phyloP scores from a whole-genome alignment of 495 filamentous ascomycete species.

The Cenococcum geophilum region DNA sequence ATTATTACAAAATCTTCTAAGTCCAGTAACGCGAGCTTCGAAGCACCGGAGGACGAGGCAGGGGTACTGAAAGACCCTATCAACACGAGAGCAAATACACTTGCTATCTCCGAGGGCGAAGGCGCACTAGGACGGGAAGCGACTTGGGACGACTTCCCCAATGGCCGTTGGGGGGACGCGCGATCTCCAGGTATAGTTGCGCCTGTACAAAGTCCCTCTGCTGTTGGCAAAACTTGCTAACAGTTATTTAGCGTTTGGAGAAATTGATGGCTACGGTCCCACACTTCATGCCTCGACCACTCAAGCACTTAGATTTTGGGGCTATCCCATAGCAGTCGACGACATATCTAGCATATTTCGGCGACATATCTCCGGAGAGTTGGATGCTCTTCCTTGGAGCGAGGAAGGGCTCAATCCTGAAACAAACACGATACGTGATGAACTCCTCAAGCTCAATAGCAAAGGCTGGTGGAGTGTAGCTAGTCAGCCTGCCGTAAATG shows the following conservation, averaged over 20 bases:
- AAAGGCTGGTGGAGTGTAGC: constrained; percentile 96
- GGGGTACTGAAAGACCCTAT: constrained; percentile 53
- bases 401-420: constrained; percentile 84
- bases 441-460: constrained; percentile 67
- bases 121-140: constrained; percentile 89
- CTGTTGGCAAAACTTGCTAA: neutral
- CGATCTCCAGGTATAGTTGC: constrained; percentile 34
- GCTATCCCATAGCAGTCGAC: constrained; percentile 55
- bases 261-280: constrained; percentile 93
- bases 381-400: constrained; percentile 82
- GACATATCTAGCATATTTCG: constrained; percentile 78
- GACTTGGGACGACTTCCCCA: constrained; percentile 98
- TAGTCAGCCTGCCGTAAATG: constrained; percentile 92
- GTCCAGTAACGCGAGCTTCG: constrained; percentile 51
- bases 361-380: constrained; percentile 66
- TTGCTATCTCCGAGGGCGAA: constrained; percentile 88
- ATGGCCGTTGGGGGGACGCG: constrained; percentile 94
- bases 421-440: constrained; percentile 66
- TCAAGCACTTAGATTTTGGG: constrained; percentile 78
- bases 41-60: constrained; percentile 61
- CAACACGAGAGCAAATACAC: constrained; percentile 67
- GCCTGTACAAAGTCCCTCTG: neutral
- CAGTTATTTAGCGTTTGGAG: constrained; percentile 81
- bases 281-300: constrained; percentile 73
- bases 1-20: constrained; percentile 57